Evolutionary conservation across 1,284 basidiomycete species (phyloP).

Genomic region (Irpex sp.): DNA sequence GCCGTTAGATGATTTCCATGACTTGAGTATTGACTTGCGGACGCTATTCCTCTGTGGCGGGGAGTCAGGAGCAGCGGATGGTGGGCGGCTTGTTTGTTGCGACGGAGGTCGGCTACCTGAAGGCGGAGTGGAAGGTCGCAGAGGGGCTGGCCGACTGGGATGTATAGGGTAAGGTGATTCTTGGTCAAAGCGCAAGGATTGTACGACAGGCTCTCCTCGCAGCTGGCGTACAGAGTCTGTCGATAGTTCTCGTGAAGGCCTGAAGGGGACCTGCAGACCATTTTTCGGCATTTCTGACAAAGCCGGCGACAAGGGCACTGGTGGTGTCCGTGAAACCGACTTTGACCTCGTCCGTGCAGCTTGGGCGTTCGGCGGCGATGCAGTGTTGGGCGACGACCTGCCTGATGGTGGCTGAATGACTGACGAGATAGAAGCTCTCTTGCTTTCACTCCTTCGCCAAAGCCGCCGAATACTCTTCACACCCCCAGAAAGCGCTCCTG

Average conservation of each 20-base stretch:
- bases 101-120: conserved; percentile 16
- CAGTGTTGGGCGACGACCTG: conserved; percentile 22
- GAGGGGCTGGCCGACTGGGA: conserved; percentile 17
- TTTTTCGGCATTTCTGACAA: conserved; percentile 16
- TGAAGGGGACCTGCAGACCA: neutral
- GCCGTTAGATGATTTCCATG: conserved; percentile 42
- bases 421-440: conserved; percentile 27
- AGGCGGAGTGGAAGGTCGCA: conserved; percentile 20
- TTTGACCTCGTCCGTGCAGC: conserved; percentile 16
- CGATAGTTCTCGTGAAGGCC: conserved; percentile 7
- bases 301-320: conserved; percentile 11
- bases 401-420: conserved; percentile 21
- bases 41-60: conserved; percentile 22
- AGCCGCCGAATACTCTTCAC: conserved; percentile 67
- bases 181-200: conserved; percentile 54
- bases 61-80: conserved; percentile 18
- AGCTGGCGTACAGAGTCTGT: conserved; percentile 6
- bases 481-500: conserved; percentile 44
- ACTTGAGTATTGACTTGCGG: conserved; percentile 69
- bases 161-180: conserved; percentile 57
- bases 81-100: conserved; percentile 11
- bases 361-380: conserved; percentile 23
- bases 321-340: conserved; percentile 20
- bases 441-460: conserved; percentile 68
- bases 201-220: conserved; percentile 27